Conservation (phyloP, 805 yeast genomes). For the Saccharomyces jurei region DNA sequence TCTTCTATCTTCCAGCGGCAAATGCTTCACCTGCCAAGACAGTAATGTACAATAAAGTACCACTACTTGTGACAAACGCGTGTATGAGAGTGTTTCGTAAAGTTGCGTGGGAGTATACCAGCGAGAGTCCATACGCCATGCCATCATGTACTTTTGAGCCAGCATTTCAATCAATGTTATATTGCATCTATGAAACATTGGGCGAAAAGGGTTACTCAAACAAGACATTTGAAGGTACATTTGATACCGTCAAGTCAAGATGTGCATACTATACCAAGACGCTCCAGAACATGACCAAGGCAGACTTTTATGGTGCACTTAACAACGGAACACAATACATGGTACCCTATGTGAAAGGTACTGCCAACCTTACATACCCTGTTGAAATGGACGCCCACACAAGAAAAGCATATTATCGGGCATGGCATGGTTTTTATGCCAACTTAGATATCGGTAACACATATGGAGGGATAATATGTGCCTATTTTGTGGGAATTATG, state of each 20-base stretch:
- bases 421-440: conserved; percentile 12
- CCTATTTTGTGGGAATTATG: conserved; percentile 10
- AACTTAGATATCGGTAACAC: conserved; percentile 16
- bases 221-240: conserved; percentile 11
- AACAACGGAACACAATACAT: conserved; percentile 12
- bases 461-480: conserved; percentile 9
- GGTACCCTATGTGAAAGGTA: neutral
- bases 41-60: neutral
- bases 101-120: neutral
- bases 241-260: conserved; percentile 4
- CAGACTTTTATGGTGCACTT: conserved; percentile 1
- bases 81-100: neutral
- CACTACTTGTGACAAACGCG: neutral
- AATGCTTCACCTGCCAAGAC: neutral
- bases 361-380: conserved; percentile 7
- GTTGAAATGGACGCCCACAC: conserved; percentile 6
- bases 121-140: neutral
- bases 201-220: conserved; percentile 1
- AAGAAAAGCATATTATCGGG: conserved; percentile 6
- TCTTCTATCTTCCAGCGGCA: neutral
- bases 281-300: neutral
- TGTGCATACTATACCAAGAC: conserved; percentile 5
- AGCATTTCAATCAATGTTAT: conserved; percentile 18
- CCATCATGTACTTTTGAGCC: conserved; percentile 17
- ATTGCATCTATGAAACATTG: conserved; percentile 16